Base-by-base conservation (phyloP, 164 flowering plant genomes). In the Piper longum region DNA sequence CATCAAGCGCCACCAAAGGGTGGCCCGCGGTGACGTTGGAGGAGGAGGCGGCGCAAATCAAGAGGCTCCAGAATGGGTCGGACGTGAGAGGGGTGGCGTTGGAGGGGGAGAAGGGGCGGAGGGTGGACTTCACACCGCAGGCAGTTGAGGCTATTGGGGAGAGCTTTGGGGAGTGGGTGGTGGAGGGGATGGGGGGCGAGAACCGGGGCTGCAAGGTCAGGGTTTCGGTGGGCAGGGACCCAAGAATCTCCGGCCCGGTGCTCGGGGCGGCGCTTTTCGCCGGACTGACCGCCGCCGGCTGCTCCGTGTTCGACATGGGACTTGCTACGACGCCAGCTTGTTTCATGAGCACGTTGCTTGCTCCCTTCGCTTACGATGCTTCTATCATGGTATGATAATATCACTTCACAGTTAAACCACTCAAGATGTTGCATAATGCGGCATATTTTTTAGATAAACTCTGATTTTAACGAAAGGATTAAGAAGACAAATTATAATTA, bases 311-410 rank as follows among this genome's bases (percentile, higher is more conserved):
- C 61, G 92, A 91, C 62, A 91, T 91, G 85, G 98, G 95, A 7
- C 81, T 91, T 16, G 96, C 98, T 5, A 89, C 98, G 1, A 91
- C 98, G 14, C 98, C 98, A 0, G 98, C 96, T 69, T 91, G 98
- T 73, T 91, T 85, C 76, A 91, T 91, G 96, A 91, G 96, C 69
- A 91, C 98, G n/a, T n/a, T 84, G 67, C 72, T 89, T 70, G 71
- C 83, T 68, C 84, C 90, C 54, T 87, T 89, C 80, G 41, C 64
- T 7, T 91, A 79, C 62, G 85, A 91, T 74, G 98, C 86, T 71
- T 89, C 95, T 4, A 87, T 91, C 8, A 91, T 89, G 98, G 98
- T 91, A 68, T 13, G 18, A 60, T 36, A 39, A 14, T 18, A 40
- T 9, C n/a, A 11, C 62, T 14, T 58, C 9, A 4, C 14, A n/a